Percentiles rank a stretch among this genome's conserved stretches.
phyloP scores from a whole-genome alignment of 2,329 filamentous ascomycete genomes.

The Fusarium humuli region DNA sequence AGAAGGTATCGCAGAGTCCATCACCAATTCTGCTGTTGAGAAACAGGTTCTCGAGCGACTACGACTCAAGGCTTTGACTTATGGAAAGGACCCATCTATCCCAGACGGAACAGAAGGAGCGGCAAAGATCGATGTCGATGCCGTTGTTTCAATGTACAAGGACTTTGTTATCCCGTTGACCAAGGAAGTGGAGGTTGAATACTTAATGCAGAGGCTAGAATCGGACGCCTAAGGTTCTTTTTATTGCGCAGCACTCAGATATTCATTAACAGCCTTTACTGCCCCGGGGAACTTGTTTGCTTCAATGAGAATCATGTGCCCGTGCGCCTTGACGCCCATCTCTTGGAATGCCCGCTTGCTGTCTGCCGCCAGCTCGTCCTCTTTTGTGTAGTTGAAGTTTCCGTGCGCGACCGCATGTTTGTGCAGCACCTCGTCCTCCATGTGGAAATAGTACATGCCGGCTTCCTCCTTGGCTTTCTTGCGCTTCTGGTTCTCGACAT shows the following conservation, averaged over 20 bases:
- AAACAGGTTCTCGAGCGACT: conserved; percentile 89
- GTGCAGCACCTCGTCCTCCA: conserved; percentile 91
- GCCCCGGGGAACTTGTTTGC: conserved; percentile 79
- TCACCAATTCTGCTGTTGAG: conserved; percentile 91
- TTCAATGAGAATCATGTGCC: conserved; percentile 89
- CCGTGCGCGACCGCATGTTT: conserved; percentile 77
- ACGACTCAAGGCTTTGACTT: conserved; percentile 89
- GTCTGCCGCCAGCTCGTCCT: conserved; percentile 84
- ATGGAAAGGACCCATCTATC: conserved; percentile 87
- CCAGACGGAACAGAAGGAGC: conserved; percentile 64
- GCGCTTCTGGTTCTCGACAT: conserved; percentile 68
- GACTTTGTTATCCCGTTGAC: conserved; percentile 95
- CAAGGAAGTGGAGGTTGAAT: conserved; percentile 98
- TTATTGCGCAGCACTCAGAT: conserved; percentile 69
- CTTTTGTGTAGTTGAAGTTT: conserved; percentile 81
- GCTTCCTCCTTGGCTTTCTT: conserved; percentile 73
- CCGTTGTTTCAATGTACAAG: conserved; percentile 90
- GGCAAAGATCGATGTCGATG: conserved; percentile 90
- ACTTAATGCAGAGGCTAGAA: conserved; percentile 91
- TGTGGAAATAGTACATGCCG: conserved; percentile 89
- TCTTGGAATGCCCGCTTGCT: conserved; percentile 96
- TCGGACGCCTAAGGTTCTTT: conserved; percentile 47
- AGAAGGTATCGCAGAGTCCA: conserved; percentile 85
- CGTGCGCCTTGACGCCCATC: conserved; percentile 84
- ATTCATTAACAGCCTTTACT: conserved; percentile 80